Evolutionary conservation across 106 monocot species (phyloP).

Genomic region (Apostasia shenzhenica): DNA sequence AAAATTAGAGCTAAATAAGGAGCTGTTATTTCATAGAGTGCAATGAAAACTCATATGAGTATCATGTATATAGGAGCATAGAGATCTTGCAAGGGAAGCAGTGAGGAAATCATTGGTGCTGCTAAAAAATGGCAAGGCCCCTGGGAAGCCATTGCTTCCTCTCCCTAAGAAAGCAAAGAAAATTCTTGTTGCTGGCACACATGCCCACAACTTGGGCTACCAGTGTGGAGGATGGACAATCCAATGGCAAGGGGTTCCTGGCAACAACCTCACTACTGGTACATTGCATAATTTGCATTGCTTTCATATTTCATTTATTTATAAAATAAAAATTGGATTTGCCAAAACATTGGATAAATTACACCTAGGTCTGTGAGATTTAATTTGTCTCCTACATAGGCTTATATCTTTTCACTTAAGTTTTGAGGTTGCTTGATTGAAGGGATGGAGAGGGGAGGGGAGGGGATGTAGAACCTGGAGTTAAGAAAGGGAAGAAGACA

Average conservation of each 20-base stretch:
- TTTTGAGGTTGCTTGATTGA: too few relatives aligned
- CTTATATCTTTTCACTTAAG: too few relatives aligned
- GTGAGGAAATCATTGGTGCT: constrained; percentile 61
- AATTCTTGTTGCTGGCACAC: constrained; percentile 62
- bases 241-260: constrained; percentile 37
- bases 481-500: too few relatives aligned
- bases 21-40: background rate
- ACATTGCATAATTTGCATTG: background rate
- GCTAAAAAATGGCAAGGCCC: constrained; percentile 55
- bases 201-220: constrained; percentile 64
- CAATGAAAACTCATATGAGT: background rate
- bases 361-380: too few relatives aligned
- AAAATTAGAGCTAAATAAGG: too few relatives aligned
- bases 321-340: background rate
- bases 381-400: too few relatives aligned
- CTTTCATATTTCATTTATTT: background rate
- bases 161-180: constrained; percentile 46
- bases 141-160: constrained; percentile 31
- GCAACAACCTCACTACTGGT: background rate
- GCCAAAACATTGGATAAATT: too few relatives aligned
- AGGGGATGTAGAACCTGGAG: too few relatives aligned
- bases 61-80: constrained; percentile 35
- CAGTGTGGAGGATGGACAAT: constrained; percentile 85
- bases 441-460: background rate
- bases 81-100: constrained; percentile 59